Base-by-base conservation (phyloP, 345 rosid genomes). In the Brassica carinata region DNA sequence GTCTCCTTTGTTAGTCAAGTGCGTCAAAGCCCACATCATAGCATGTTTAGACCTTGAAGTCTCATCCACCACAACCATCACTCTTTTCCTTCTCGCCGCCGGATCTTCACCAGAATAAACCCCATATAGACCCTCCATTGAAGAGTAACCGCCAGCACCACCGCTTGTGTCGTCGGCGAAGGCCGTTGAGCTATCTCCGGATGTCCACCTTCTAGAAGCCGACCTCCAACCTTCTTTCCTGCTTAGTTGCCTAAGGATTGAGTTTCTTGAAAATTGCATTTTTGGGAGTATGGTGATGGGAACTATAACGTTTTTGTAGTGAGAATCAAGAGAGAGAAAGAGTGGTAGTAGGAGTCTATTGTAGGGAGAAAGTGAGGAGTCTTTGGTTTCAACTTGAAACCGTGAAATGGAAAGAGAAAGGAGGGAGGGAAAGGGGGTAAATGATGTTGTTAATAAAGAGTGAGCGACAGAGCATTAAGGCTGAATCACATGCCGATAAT, bases 21-120 rank as follows among this genome's bases (percentile, higher is more conserved):
- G 94, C n/a, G 97, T 93, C 1, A 95, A 86, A 34, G 99, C 97
- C 97, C 97, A 96, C 86, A 96, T 92, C 99, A 96, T 92, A 33
- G 99, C 99, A 85, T 96, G 96, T 82, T 87, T 92, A 0, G 97
- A 89, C 63, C 88, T 86, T 0, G 97, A 86, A 33, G 84, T 83
- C n/a, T 92, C 85, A 69, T 96, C 98, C 23, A 93, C 98, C 38
- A 94, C 85, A 14, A 92, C 98, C 99, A 92, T 92, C 78, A 93
- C 98, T 66, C 97, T 83, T 84, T 96, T 96, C 85, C 87, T 93
- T 82, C 75, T 73, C 6, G 71, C 84, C 69, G 77, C 23, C 31
- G 88, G 93, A 1, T 84, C 87, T 27, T 80, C 72, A 8, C 73
- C 70, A 23, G 78, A 68, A 64, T 74, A 76, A 62, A 88, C 69